Evolutionary conservation across 352 stramenopile genomes (phyloP), one percentile per base, ranked within the genome.

Genomic region (Phytophthora constricta): DNA sequence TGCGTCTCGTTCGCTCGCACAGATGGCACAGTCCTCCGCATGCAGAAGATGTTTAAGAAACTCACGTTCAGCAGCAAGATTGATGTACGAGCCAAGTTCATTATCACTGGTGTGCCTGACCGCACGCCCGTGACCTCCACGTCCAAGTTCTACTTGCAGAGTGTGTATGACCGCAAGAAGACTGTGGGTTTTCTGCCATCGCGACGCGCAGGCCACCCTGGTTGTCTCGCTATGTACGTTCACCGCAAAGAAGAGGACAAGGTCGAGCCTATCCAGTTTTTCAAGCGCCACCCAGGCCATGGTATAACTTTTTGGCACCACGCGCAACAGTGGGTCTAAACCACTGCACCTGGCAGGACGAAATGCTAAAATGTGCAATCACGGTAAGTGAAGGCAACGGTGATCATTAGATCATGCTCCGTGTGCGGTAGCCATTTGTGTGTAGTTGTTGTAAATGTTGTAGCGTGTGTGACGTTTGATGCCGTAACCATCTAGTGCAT

Each of bases 91-190:
- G 73, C 78, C 70, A 88, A 89, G 65, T 89, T 91, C 58, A 74
- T 89, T 50, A 76, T 91, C 34, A 79, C 66, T 14, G 80, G 82
- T n/a, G 81, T 91, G 28, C 82, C 80, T 16, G 80, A 89, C 23
- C 74, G 79, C 25, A 87, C 78, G 11, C 56, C 80, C 5, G 82
- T 91, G 28, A 87, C 80, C 1, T 80, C 80, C 47, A 86, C 68
- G 39, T 87, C 77, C 68, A 88, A 84, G 66, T 91, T 91, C 51
- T 91, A 88, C 59, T 57, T 91, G 23, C 79, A 87, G 63, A 88
- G 78, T 59, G 70, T 88, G n/a, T 87, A 88, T 63, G 82, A 91
- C 56, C 78, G 76, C 56, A 82, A 81, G 57, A 87, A 82, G 70
- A 88, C 77, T 13, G 74, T 91, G 20, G 82, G 80, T 3, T 89